Conservation (phyloP, 169 alveolate species). For the Cryptosporidium felis region DNA sequence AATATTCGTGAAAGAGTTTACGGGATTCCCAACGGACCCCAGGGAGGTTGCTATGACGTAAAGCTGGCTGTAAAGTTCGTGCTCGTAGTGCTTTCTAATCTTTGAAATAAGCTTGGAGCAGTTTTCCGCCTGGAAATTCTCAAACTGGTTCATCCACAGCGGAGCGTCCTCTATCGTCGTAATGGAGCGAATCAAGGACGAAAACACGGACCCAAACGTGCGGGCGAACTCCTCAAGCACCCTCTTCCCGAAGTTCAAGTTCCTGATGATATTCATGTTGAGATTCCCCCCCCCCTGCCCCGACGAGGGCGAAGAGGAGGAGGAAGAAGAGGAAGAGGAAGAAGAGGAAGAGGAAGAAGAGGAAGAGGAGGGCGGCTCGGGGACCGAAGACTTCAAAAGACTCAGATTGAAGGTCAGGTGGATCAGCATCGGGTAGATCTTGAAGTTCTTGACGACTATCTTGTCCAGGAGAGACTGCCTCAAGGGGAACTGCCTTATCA, state of each 20-base stretch:
- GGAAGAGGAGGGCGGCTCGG: background rate
- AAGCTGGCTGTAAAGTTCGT: slow-evolving; percentile 41
- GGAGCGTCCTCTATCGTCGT: slow-evolving; percentile 71
- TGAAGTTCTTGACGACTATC: slow-evolving; percentile 7
- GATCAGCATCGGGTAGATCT: slow-evolving; percentile 61
- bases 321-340: background rate
- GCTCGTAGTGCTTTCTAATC: slow-evolving; percentile 61
- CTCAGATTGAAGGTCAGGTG: slow-evolving; percentile 45
- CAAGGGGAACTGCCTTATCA: slow-evolving; percentile 26
- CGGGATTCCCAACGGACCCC: slow-evolving; percentile 70
- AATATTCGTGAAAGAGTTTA: slow-evolving; percentile 64
- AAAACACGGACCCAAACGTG: slow-evolving; percentile 41
- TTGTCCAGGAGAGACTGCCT: slow-evolving; percentile 20
- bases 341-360: background rate
- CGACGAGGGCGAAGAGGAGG: background rate
- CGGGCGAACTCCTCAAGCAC: slow-evolving; percentile 52
- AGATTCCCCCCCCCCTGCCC: too few species aligned
- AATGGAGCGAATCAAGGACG: slow-evolving; percentile 53
- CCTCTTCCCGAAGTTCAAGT: slow-evolving; percentile 30
- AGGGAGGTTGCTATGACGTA: slow-evolving; percentile 66
- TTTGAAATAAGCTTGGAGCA: slow-evolving; percentile 25
- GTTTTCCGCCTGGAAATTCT: background rate
- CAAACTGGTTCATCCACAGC: slow-evolving; percentile 65
- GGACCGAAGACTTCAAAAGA: slow-evolving; percentile 17
- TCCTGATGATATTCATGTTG: background rate